Conservation (phyloP, 345 rosid species). For the Bruguiera parviflora region DNA sequence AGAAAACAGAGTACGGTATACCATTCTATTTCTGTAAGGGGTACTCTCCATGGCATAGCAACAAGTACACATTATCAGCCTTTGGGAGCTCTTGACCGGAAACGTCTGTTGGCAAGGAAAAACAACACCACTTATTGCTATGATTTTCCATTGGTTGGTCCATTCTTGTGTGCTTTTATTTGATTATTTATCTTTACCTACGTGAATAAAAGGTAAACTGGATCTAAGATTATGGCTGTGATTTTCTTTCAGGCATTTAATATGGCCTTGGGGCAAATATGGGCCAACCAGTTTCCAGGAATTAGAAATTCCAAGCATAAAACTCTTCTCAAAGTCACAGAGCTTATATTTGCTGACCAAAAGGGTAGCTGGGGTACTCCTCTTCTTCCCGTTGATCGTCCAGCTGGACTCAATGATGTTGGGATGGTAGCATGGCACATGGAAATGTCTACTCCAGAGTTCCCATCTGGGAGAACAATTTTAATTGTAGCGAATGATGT, state of each 20-base stretch:
- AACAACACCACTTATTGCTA: conserved; percentile 92
- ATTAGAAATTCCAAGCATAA: conserved; percentile 45
- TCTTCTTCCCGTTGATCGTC: conserved; percentile 54
- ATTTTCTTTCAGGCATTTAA: conserved; percentile 70
- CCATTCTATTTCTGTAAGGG: conserved; percentile 57
- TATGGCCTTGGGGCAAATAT: conserved; percentile 68
- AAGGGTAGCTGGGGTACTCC: conserved; percentile 72
- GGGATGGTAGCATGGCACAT: conserved; percentile 99
- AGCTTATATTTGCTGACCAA: conserved; percentile 70
- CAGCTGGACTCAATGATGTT: conserved; percentile 75
- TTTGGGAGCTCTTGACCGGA: conserved; percentile 65
- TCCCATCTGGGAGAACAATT: conserved; percentile 86
- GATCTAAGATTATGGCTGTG: too few relatives aligned
- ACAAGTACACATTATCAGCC: conserved; percentile 68
- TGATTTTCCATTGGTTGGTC: conserved; percentile 91
- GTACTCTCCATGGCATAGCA: conserved; percentile 64
- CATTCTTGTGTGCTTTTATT: conserved; percentile 10
- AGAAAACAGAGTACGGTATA: conserved; percentile 51
- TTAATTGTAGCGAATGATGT: conserved; percentile 85
- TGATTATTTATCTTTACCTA: background rate
- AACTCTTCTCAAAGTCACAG: conserved; percentile 54
- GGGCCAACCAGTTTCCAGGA: conserved; percentile 65
- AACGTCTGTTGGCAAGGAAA: conserved; percentile 82
- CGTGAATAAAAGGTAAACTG: background rate
- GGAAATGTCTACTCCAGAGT: conserved; percentile 92